Evolutionary conservation across 2,329 filamentous ascomycete species (phyloP), one percentile per base, ranked within the genome.

Genomic region (Myriangium duriaei): DNA sequence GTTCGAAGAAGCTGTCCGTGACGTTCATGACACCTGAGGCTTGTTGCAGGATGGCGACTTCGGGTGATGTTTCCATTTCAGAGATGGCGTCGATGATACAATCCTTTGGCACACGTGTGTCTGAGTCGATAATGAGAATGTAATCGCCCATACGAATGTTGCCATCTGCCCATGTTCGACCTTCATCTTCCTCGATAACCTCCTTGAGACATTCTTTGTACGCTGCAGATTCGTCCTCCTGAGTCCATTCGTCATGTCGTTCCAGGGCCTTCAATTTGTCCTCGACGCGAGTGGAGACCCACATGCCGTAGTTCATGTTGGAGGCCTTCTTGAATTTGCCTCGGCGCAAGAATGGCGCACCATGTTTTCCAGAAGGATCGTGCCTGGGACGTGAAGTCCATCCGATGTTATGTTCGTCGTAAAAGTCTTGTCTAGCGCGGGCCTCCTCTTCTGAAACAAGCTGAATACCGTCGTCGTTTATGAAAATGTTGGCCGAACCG

Each of bases 101-200:
- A 57, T 87, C 82, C 28, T 69, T 62, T 1, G 82, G 82, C 2
- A 85, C 80, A 58, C 80, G 79, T 18, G 81, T 86, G 57, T 86
- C 81, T 2, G 80, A 85, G 61, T 85, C 80, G 52, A 85, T 81
- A 42, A 87, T 63, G 19, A 82, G 64, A 42, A 87, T 83, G 57
- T 86, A 87, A 59, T 92, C 84, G 40, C 85, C 85, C 14, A 92
- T 67, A 36, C 84, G 81, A 48, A 93, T 79, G 57, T 91, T 86
- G 44, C 84, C 85, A 53, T 85, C 82, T 12, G 83, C 83, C 80
- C 79, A 82, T 17, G 80, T 80, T 17, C 78, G 73, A 12, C 76
- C 75, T 40, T 81, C 68, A 34, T 77, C 55, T 31, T 60, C 73
- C 32, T 76, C 69, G 26, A 87, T 67, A 12, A 79, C 72, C 42